A percentile compares a stretch with the other conserved stretches of the same genome.
phyloP scores from a whole-genome alignment of 192 early-diverging fungal species.

The Coemansia sp. region DNA sequence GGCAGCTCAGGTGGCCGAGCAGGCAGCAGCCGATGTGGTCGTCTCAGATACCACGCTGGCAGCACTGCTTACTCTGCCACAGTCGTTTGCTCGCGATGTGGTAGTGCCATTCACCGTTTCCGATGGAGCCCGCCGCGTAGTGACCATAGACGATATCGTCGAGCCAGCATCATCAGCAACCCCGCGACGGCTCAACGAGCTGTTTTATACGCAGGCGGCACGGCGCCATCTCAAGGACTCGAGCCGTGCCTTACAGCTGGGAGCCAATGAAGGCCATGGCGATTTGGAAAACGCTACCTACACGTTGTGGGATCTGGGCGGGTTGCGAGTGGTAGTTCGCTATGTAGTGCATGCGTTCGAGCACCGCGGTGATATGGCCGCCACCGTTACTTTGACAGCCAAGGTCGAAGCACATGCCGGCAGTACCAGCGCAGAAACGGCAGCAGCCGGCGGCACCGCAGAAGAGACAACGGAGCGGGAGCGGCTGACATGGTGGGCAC shows the following conservation, averaged over 20 bases:
- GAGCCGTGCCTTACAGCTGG: constrained; percentile 12
- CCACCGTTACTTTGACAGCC: constrained; percentile 32
- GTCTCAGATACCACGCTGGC: constrained; percentile 28
- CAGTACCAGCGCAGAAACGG: constrained; percentile 1
- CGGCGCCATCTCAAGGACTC: constrained; percentile 11
- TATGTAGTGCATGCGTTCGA: constrained; percentile 40
- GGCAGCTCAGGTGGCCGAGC: constrained; percentile 17
- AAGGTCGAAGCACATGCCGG: constrained; percentile 37
- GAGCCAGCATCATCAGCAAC: constrained; percentile 22
- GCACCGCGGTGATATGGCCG: background rate
- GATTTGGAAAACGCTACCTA: constrained; percentile 33
- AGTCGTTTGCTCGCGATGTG: constrained; percentile 28
- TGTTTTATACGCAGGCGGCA: constrained; percentile 21
- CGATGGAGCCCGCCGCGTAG: background rate
- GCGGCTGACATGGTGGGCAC: constrained; percentile 47
- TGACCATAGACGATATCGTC: constrained; percentile 33
- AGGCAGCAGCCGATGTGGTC: constrained; percentile 30
- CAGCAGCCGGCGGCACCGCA: constrained; percentile 1
- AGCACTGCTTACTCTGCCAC: constrained; percentile 40
- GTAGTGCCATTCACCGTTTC: constrained; percentile 28
- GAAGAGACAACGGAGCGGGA: constrained; percentile 38
- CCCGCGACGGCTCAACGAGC: constrained; percentile 26
- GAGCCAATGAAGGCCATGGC: background rate
- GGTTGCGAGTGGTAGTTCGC: constrained; percentile 32
- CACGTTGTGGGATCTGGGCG: constrained; percentile 50